These are phyloP conservation scores for Paraurostyla sp. DNA, from an alignment of 73 alveolate genomes.

Conservation along the genomic window DNA sequence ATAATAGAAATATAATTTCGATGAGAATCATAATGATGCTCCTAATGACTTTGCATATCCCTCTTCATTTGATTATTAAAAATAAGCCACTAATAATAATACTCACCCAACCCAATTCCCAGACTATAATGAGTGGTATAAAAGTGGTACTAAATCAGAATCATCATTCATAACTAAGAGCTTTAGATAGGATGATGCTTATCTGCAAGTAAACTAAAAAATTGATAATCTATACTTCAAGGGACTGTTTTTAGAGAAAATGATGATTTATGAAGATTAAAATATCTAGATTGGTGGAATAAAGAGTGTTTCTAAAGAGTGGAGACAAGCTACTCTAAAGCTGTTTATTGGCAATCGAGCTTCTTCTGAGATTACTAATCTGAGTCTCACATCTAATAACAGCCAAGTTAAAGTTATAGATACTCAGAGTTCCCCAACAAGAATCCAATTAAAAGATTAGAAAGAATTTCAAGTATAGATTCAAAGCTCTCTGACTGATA, in stretches of 20 bases:
- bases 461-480: background rate
- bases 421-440: background rate
- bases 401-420: background rate
- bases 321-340: slow-evolving; percentile 17
- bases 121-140: slow-evolving; percentile 27
- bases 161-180: no score
- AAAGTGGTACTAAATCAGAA: background rate
- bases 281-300: slow-evolving; percentile 12
- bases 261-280: slow-evolving; percentile 29
- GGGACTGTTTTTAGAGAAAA: slow-evolving; percentile 15
- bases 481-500: background rate
- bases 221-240: slow-evolving; percentile 29
- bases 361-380: background rate
- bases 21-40: no score
- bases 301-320: slow-evolving; percentile 20
- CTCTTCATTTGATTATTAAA: no score
- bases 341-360: background rate
- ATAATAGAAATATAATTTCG: no score
- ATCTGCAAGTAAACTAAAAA: no score
- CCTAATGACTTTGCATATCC: no score
- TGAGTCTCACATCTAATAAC: background rate
- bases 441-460: background rate
- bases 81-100: background rate
- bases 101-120: background rate
- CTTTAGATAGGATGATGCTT: no score